Evolutionary conservation across 495 filamentous ascomycete genomes (phyloP), one percentile per base, ranked within the genome.

Genomic region (Tricharina praecox): DNA sequence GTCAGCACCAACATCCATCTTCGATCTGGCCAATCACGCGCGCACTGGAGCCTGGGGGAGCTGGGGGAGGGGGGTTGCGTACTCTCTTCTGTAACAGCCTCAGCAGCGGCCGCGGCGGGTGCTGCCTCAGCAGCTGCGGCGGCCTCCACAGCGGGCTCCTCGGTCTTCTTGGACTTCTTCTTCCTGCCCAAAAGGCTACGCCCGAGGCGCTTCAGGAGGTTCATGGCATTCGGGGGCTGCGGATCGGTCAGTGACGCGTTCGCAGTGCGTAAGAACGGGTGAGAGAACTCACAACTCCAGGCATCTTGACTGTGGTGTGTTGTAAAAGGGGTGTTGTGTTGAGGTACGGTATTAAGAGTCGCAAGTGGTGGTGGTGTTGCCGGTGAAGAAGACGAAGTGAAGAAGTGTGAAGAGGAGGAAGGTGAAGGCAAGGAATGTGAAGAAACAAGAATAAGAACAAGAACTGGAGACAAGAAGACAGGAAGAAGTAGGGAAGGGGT

Each of bases 201-300:
- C 26, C 56, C 56, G 24, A 60, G 1, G 15, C 59, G 60, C 49
- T 60, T 60, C 10, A 60, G 39, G 25, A 35, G 1, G 2, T 50
- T 56, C 2, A 60, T 9, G 48, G 56, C 50, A 11, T 53, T 50
- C 30, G 57, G 57, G 13, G 56, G 56, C 56, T 59, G 13, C 39
- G 34, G n/a, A 16, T 23, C 16, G 46, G 1, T 39, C 28, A 30
- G 21, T n/a, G 28, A 26, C 13, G 11, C 3, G 4, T 11, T 7
- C 7, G 23, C 41, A 44, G 24, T 1, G n/a, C 18, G 19, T 30
- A 20, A 34, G 21, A 26, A 10, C 23, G 4, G 15, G 16, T 28
- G 20, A 34, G 11, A 33, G 33, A 18, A 60, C 57, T 56, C 52
- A 60, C 57, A 41, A 60, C 56, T 47, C 57, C 57, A 53, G 57